Percentiles rank a stretch among this genome's conserved stretches.
These are phyloP conservation scores for Talaromyces wortmannii DNA, from an alignment of 495 filamentous ascomycete species.

Conservation along the genomic window DNA sequence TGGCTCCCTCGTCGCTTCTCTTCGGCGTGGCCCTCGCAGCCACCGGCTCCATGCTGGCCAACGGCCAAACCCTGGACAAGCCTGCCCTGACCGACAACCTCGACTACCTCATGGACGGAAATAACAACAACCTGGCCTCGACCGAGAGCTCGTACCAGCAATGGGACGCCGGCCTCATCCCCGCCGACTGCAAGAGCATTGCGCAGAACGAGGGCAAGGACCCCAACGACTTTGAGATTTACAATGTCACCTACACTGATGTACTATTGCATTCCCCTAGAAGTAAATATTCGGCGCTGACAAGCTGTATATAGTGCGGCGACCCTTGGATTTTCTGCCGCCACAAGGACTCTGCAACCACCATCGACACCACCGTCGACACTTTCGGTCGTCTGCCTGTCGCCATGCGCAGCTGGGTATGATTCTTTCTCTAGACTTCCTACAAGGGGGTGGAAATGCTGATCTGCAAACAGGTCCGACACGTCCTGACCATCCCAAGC, in stretches of 20 bases:
- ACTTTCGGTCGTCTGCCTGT: constrained; percentile 23
- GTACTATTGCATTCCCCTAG: neutral
- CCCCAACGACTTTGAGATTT: constrained; percentile 16
- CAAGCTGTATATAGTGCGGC: constrained; percentile 6
- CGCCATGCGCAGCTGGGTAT: constrained; percentile 12
- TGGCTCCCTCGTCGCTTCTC: too few species aligned
- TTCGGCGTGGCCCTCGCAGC: neutral
- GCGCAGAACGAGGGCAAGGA: constrained; percentile 3
- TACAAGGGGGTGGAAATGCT: neutral
- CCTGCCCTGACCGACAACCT: constrained; percentile 3
- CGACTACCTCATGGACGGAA: constrained; percentile 7
- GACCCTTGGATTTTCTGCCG: constrained; percentile 23
- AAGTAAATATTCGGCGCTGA: neutral
- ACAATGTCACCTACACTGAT: constrained; percentile 20
- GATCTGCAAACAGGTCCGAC: constrained; percentile 7
- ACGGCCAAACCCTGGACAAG: constrained; percentile 1
- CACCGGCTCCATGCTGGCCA: neutral
- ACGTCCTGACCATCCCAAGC: constrained; percentile 9
- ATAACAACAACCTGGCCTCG: constrained; percentile 1
- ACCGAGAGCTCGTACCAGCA: constrained; percentile 1
- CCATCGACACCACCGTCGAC: constrained; percentile 10
- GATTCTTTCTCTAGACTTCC: too few species aligned
- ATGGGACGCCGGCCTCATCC: constrained; percentile 15
- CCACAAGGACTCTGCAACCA: constrained; percentile 9
- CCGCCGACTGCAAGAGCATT: constrained; percentile 12